phyloP scores from a whole-genome alignment of 2,329 filamentous ascomycete genomes.

The Dactylellina drechsleri region DNA sequence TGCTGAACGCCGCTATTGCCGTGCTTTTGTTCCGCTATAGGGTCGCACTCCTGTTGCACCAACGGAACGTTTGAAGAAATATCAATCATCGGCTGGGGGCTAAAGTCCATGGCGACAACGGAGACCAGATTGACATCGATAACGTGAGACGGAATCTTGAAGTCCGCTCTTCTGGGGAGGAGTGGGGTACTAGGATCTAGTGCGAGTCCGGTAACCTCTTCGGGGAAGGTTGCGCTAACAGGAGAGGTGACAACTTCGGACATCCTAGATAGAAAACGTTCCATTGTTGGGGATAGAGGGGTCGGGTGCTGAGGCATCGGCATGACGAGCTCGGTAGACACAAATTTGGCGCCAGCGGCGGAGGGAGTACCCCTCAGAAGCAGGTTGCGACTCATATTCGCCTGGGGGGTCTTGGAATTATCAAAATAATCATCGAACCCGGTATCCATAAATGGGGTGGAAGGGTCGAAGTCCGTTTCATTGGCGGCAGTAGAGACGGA shows the following conservation, averaged over 20 bases:
- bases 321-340: slow-evolving; percentile 52
- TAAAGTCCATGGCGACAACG: slow-evolving; percentile 53
- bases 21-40: slow-evolving; percentile 47
- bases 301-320: slow-evolving; percentile 53
- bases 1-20: slow-evolving; percentile 23
- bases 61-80: slow-evolving; percentile 45
- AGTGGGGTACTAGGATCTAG: slow-evolving; percentile 16
- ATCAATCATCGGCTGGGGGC: slow-evolving; percentile 52
- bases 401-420: slow-evolving; percentile 49
- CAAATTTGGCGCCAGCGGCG: slow-evolving; percentile 39
- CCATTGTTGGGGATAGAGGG: slow-evolving; percentile 52
- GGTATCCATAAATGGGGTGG: slow-evolving; percentile 44
- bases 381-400: slow-evolving; percentile 40
- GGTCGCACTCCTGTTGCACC: slow-evolving; percentile 52
- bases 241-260: slow-evolving; percentile 51
- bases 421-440: slow-evolving; percentile 53
- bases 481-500: slow-evolving; percentile 42
- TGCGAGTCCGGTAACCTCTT: slow-evolving; percentile 12
- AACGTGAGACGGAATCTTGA: slow-evolving; percentile 51
- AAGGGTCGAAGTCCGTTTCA: slow-evolving; percentile 38
- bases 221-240: slow-evolving; percentile 40
- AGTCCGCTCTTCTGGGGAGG: slow-evolving; percentile 20
- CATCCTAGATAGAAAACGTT: slow-evolving; percentile 50
- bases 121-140: slow-evolving; percentile 53
- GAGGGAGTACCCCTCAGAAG: slow-evolving; percentile 36